Evolutionary conservation across 768 basidiomycete species (phyloP), one percentile per base, ranked within the genome.

Genomic region (Cubamyces lactineus): DNA sequence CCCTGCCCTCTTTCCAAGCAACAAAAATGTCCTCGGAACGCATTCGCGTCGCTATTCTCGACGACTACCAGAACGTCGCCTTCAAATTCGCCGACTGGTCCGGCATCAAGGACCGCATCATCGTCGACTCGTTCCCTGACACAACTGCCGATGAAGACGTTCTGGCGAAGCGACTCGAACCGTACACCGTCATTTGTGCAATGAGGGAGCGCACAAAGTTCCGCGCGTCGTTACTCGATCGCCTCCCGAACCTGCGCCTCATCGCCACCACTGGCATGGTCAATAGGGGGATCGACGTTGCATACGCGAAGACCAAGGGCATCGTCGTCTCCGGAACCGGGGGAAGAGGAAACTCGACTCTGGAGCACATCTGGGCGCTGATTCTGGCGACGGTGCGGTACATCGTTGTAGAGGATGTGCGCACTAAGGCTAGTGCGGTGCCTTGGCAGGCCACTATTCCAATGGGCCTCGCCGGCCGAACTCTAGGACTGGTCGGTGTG

Each of bases 151-250:
- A 84, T 60, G 82, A 84, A 66, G 80, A 82, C 69, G 70, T 70
- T 13, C 77, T 87, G 2, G 80, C 79, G 9, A 67, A 78, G 42
- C 76, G 84, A 54, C 76, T 88, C 43, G 66, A 77, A 49, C 75
- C 79, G 1, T 87, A 83, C 70, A 71, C 82, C 5, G 79, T 90
- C 45, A 77, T 89, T 21, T 84, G 83, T 69, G 79, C 86, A 3
- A 88, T 88, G 86, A 77, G 87, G 53, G 88, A 89, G 66, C 76
- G 88, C 30, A 88, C 87, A 0, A 83, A 81, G 58, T 82, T 90
- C 67, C 69, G 77, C 7, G 70, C 75, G 6, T 73, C 78, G 0
- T 64, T 87, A 11, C 69, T 90, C 46, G 80, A 80, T 55, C 76
- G 77, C 46, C 75, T 90, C 38, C 86, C 86, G 7, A 84, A 84